Evolutionary conservation across 768 basidiomycete genomes (phyloP).

Genomic region (Floccularia luteovirens): DNA sequence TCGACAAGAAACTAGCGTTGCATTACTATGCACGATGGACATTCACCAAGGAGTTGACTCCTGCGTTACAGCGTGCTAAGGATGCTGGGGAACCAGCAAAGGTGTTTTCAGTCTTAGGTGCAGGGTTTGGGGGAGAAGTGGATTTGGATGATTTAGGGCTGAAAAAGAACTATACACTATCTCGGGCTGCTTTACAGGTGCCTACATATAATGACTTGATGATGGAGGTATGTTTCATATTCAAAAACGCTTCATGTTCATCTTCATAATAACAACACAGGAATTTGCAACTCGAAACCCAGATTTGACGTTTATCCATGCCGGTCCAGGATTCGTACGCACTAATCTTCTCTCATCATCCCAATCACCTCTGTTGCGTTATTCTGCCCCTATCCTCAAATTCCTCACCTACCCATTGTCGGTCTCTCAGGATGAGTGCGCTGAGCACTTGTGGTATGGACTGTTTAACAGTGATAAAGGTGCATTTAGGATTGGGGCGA

Average conservation of each 20-base stretch:
- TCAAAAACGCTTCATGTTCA: neutral
- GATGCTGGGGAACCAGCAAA: slow-evolving; percentile 42
- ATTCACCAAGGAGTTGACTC: slow-evolving; percentile 37
- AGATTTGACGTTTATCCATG: slow-evolving; percentile 25
- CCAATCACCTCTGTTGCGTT: slow-evolving; percentile 15
- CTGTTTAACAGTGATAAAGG: slow-evolving; percentile 18
- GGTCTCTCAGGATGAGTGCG: slow-evolving; percentile 17
- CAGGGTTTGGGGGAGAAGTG: slow-evolving; percentile 25
- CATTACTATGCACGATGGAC: slow-evolving; percentile 48
- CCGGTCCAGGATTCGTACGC: slow-evolving; percentile 29
- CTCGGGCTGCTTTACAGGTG: slow-evolving; percentile 22
- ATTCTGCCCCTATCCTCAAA: slow-evolving; percentile 10
- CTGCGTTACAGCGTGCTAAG: slow-evolving; percentile 33
- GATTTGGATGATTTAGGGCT: slow-evolving; percentile 40
- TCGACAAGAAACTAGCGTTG: slow-evolving; percentile 26
- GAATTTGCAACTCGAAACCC: slow-evolving; percentile 22
- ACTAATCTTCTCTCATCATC: slow-evolving; percentile 20
- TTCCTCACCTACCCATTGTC: slow-evolving; percentile 18
- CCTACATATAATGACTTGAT: slow-evolving; percentile 48
- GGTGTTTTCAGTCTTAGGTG: slow-evolving; percentile 37
- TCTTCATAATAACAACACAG: slow-evolving; percentile 10
- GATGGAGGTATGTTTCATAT: slow-evolving; percentile 31
- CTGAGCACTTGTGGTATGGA: slow-evolving; percentile 31
- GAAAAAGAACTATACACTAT: slow-evolving; percentile 33
- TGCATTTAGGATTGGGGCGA: slow-evolving; percentile 20